Percentiles rank a stretch among this genome's conserved stretches.
Evolutionary conservation across 2,329 filamentous ascomycete species (phyloP).

Genomic region (Lasiodiplodia gonubiensis): DNA sequence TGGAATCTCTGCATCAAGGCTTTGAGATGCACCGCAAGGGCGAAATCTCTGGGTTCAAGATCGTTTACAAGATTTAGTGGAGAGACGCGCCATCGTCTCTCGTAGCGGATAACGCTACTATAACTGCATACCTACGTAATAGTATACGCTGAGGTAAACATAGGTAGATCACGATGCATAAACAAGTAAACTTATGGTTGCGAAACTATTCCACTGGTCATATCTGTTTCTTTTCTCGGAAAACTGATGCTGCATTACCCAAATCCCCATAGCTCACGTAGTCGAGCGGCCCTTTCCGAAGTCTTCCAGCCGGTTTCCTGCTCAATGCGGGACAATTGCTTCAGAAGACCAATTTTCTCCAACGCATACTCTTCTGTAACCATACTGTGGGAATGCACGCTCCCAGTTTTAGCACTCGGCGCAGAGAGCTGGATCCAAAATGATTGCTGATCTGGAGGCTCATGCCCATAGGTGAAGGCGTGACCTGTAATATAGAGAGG

Average conservation of each 20-base stretch:
- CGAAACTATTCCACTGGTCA: too few species aligned
- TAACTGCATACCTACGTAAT: too few species aligned
- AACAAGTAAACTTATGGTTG: too few species aligned
- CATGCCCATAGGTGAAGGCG: background rate
- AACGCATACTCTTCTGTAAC: background rate
- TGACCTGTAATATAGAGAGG: conserved; percentile 4
- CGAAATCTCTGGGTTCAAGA: conserved; percentile 49
- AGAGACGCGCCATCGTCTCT: background rate
- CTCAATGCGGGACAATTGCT: background rate
- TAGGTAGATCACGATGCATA: too few species aligned
- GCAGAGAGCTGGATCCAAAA: too few species aligned
- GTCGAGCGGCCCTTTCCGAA: background rate
- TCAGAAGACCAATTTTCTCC: conserved; percentile 5
- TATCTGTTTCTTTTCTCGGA: too few species aligned
- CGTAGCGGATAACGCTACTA: too few species aligned
- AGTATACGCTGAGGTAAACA: too few species aligned
- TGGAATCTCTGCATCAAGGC: conserved; percentile 42
- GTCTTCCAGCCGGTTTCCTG: conserved; percentile 16
- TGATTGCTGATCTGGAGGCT: too few species aligned
- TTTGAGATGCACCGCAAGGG: conserved; percentile 50
- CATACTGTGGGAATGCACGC: too few species aligned
- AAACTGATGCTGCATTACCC: background rate
- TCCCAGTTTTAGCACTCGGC: too few species aligned
- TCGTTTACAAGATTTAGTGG: conserved; percentile 42
- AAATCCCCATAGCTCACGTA: conserved; percentile 8